phyloP scores from a whole-genome alignment of 2,329 filamentous ascomycete genomes.

The Nemania sp. region DNA sequence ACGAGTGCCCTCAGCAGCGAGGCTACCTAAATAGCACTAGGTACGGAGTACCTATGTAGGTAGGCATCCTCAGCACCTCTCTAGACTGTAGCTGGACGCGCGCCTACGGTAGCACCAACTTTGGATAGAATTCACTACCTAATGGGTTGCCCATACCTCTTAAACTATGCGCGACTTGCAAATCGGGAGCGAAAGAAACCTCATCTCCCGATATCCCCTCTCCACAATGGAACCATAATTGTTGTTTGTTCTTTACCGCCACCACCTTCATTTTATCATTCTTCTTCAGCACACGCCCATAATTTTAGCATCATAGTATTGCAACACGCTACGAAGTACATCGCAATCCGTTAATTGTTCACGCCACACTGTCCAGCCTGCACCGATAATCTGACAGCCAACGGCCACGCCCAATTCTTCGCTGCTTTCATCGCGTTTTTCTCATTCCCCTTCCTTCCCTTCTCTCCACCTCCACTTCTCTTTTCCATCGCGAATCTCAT shows the following conservation, averaged over 20 bases:
- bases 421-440: not conserved
- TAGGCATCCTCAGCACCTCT: too few relatives aligned
- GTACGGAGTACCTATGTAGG: too few relatives aligned
- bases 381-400: not conserved
- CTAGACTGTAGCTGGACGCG: conserved; percentile 5
- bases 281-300: not conserved
- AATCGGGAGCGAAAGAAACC: conserved; percentile 12
- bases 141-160: conserved; percentile 19
- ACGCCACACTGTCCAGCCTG: not conserved
- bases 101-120: conserved; percentile 10
- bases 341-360: not conserved
- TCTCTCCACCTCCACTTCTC: not conserved
- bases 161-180: not conserved
- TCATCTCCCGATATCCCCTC: conserved; percentile 4
- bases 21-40: conserved; percentile 6
- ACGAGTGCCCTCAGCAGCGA: conserved; percentile 7
- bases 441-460: not conserved
- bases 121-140: conserved; percentile 6
- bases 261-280: not conserved
- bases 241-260: not conserved
- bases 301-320: not conserved
- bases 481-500: not conserved
- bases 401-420: not conserved
- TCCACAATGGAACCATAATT: conserved; percentile 17
- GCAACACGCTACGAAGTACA: not conserved